Conservation (phyloP, 140 eudicot species). For the Anethum foeniculum region DNA sequence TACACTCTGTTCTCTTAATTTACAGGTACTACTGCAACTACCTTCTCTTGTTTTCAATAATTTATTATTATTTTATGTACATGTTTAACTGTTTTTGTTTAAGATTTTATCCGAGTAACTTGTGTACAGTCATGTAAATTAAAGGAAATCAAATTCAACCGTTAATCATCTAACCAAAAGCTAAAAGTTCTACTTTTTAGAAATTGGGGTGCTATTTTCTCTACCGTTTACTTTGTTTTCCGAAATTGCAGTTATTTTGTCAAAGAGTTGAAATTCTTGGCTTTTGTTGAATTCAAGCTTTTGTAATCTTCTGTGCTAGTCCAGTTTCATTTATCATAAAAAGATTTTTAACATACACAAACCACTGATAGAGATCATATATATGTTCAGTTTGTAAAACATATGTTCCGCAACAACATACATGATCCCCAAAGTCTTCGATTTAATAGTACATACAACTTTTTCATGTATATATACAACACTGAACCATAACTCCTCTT, state of each 20-base stretch:
- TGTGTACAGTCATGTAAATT: no score
- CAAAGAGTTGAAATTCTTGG: slow-evolving; percentile 24
- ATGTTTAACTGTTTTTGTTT: neutral
- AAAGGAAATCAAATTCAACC: neutral
- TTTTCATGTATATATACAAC: neutral
- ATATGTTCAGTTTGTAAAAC: no score
- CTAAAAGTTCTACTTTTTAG: neutral
- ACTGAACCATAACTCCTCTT: neutral
- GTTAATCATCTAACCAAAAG: neutral
- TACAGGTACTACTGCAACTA: neutral
- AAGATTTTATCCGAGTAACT: neutral
- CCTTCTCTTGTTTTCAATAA: neutral
- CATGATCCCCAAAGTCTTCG: no score
- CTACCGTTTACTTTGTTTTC: slow-evolving; percentile 18
- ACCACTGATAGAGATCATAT: no score
- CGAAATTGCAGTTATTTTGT: slow-evolving; percentile 10
- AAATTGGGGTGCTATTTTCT: neutral
- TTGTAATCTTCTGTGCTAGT: slow-evolving; percentile 11
- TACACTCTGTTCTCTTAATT: neutral
- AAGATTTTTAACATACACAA: neutral
- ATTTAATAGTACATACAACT: no score
- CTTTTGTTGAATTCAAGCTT: slow-evolving; percentile 9
- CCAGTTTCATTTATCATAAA: neutral
- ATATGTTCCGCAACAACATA: no score
- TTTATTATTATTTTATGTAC: neutral